Evolutionary conservation across 116 monocot species (phyloP).

Genomic region (Posidonia oceanica): DNA sequence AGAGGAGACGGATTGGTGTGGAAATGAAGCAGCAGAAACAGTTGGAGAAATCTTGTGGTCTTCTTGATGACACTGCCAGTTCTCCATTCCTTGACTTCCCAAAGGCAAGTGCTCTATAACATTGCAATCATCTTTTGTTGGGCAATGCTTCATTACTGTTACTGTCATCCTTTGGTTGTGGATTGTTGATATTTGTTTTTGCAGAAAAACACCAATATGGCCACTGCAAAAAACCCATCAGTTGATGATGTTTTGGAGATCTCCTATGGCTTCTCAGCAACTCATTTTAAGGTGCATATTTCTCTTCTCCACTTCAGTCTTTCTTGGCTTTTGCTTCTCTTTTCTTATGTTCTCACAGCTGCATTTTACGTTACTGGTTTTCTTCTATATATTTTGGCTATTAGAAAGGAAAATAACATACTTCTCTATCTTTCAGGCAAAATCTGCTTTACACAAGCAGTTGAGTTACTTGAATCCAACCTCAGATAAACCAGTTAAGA

Average conservation of each 20-base stretch:
- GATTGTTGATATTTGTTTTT: background rate
- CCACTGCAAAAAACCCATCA: background rate
- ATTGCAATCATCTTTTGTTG: background rate
- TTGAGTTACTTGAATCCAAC: background rate
- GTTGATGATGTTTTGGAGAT: slow-evolving; percentile 15
- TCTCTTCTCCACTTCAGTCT: background rate
- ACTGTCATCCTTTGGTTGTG: background rate
- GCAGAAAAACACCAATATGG: slow-evolving; percentile 6
- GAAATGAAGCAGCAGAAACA: slow-evolving; percentile 6
- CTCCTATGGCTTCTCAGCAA: slow-evolving; percentile 65
- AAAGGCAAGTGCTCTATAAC: slow-evolving; percentile 14
- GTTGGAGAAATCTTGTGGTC: slow-evolving; percentile 8
- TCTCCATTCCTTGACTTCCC: slow-evolving; percentile 46
- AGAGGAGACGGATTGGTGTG: slow-evolving; percentile 40
- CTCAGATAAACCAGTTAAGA: slow-evolving; percentile 5
- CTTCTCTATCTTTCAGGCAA: slow-evolving; percentile 4
- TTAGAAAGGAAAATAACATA: background rate
- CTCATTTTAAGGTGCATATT: slow-evolving; percentile 53
- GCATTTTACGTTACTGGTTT: background rate
- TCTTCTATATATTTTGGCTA: background rate
- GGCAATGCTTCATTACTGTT: no score
- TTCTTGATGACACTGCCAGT: slow-evolving; percentile 77
- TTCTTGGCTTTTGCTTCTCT: background rate
- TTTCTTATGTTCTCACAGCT: background rate
- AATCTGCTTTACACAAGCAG: slow-evolving; percentile 3